Evolutionary conservation across 768 basidiomycete species (phyloP).

Genomic region (Boletus patriciae): DNA sequence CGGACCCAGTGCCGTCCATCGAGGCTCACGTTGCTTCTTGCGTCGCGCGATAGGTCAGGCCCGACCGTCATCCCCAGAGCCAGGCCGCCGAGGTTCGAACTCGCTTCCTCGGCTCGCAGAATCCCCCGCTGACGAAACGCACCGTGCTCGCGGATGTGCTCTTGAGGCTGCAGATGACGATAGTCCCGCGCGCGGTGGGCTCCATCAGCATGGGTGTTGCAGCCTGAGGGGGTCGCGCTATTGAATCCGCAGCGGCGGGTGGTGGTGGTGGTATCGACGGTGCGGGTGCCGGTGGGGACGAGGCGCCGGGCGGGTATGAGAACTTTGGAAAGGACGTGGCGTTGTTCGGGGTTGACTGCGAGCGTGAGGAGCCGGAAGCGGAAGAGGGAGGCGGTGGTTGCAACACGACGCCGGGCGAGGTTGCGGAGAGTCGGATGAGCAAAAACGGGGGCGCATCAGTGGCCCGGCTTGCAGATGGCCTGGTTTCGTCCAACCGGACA

Average conservation of each 20-base stretch:
- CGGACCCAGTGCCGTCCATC: not conserved
- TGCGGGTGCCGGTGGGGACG: not conserved
- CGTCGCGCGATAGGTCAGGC: constrained; percentile 19
- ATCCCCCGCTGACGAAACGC: constrained; percentile 89
- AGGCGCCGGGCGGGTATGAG: constrained; percentile 19
- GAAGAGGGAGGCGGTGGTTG: not conserved
- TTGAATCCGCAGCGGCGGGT: constrained; percentile 88
- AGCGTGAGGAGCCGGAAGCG: constrained; percentile 9
- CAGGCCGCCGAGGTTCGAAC: no score
- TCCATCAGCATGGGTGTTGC: constrained; percentile 71
- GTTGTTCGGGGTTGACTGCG: constrained; percentile 55
- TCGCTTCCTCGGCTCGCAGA: constrained; percentile 81
- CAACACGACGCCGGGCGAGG: constrained; percentile 26
- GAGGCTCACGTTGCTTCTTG: no score
- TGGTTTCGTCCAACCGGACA: not conserved
- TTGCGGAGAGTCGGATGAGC: constrained; percentile 10
- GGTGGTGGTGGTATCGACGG: not conserved
- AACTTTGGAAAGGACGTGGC: constrained; percentile 35
- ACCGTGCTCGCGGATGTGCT: constrained; percentile 88
- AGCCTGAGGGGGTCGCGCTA: constrained; percentile 73
- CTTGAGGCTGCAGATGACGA: constrained; percentile 90
- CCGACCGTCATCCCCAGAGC: not conserved
- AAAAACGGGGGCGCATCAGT: no score
- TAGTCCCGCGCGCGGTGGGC: constrained; percentile 79
- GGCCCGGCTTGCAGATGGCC: no score